Conservation (phyloP, 495 filamentous ascomycete species). For the Chlorociboria aeruginascens region DNA sequence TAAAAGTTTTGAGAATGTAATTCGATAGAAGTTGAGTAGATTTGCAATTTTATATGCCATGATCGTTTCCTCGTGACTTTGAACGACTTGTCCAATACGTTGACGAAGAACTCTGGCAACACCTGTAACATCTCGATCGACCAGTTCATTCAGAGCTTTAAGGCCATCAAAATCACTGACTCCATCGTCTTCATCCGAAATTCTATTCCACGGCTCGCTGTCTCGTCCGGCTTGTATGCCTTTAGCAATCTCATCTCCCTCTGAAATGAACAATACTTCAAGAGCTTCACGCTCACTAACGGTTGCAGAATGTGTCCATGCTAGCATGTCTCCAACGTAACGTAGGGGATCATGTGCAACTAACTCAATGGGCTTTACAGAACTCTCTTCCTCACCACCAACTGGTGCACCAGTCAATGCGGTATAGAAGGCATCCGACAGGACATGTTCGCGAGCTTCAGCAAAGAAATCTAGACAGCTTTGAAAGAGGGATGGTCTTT, state of each 20-base stretch:
- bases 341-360: constrained; percentile 83
- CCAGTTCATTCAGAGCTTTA: constrained; percentile 74
- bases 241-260: constrained; percentile 81
- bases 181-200: constrained; percentile 44
- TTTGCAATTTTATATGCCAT: constrained; percentile 84
- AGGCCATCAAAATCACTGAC: constrained; percentile 59
- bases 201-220: constrained; percentile 73
- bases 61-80: constrained; percentile 82
- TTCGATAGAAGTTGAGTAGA: constrained; percentile 76
- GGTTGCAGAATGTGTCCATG: constrained; percentile 88
- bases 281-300: constrained; percentile 91
- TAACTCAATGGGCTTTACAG: constrained; percentile 86
- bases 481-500: constrained; percentile 82
- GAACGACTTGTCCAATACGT: constrained; percentile 80
- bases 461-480: constrained; percentile 90
- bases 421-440: constrained; percentile 84
- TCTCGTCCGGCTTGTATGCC: constrained; percentile 76
- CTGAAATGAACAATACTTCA: constrained; percentile 79
- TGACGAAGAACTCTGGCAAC: constrained; percentile 69
- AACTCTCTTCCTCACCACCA: constrained; percentile 30
- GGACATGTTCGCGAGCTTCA: constrained; percentile 74
- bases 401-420: constrained; percentile 65
- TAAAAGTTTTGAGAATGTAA: constrained; percentile 71
- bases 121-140: constrained; percentile 73
- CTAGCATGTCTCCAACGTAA: constrained; percentile 95